A percentile compares a stretch with the other conserved stretches of the same genome.
phyloP scores from a whole-genome alignment of 441 rosid species.

The Pelargonium exstipulatum region DNA sequence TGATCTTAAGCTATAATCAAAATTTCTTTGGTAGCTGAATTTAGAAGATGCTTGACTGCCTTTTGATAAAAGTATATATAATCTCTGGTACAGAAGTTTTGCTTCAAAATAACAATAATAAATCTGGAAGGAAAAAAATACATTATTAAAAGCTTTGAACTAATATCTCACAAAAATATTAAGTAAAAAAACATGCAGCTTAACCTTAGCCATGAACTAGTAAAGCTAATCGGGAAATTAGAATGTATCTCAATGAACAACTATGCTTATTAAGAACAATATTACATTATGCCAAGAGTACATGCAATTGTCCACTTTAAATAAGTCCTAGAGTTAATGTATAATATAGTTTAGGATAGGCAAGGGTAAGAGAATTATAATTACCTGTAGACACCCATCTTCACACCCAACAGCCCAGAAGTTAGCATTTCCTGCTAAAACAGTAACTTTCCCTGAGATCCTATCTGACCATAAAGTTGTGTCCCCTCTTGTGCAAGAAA shows the following conservation, averaged over 20 bases:
- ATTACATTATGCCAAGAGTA: background rate
- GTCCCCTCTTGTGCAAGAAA: slow-evolving; percentile 60
- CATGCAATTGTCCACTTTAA: no score
- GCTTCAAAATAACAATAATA: background rate
- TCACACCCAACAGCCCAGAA: slow-evolving; percentile 98
- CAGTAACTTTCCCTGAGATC: slow-evolving; percentile 78
- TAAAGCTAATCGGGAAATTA: no score
- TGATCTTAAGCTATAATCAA: no score
- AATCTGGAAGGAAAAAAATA: background rate
- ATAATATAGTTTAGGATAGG: no score
- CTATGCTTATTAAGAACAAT: no score
- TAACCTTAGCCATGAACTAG: no score
- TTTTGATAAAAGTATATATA: background rate
- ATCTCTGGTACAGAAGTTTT: background rate
- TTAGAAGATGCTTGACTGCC: background rate
- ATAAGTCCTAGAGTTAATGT: no score
- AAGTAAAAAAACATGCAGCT: background rate
- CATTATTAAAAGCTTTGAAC: background rate
- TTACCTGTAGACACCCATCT: slow-evolving; percentile 91
- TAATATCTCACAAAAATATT: background rate
- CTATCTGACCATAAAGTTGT: slow-evolving; percentile 87
- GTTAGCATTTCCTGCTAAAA: slow-evolving; percentile 90
- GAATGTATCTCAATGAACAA: background rate
- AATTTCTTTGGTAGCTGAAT: no score
- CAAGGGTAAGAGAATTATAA: background rate